Percentiles rank a stretch among this genome's conserved stretches.
These are phyloP conservation scores for Curvularia spicifera DNA, from an alignment of 2,329 filamentous ascomycete species.

Conservation along the genomic window DNA sequence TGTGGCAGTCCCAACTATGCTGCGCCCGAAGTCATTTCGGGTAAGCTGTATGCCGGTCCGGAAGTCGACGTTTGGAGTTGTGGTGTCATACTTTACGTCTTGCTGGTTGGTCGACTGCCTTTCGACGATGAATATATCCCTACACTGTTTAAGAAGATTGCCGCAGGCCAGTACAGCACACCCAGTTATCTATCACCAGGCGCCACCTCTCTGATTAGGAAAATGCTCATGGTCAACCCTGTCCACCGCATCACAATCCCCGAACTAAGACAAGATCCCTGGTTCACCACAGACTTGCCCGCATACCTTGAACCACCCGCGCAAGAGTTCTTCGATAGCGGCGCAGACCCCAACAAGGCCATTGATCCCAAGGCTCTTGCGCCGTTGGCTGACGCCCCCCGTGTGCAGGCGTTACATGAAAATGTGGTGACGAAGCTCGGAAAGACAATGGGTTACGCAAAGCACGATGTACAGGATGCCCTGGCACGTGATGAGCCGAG, in stretches of 20 bases:
- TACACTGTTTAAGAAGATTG: slow-evolving; percentile 96
- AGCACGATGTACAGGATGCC: slow-evolving; percentile 92
- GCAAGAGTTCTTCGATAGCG: slow-evolving; percentile 91
- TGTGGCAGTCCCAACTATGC: slow-evolving; percentile 99
- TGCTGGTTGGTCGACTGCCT: slow-evolving; percentile 73
- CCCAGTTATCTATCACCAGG: slow-evolving; percentile 89
- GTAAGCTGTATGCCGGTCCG: slow-evolving; percentile 94
- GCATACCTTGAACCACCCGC: slow-evolving; percentile 84
- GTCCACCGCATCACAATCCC: slow-evolving; percentile 92
- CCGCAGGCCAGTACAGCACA: slow-evolving; percentile 89
- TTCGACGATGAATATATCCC: slow-evolving; percentile 99
- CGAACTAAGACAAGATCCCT: slow-evolving; percentile 90
- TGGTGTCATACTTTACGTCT: slow-evolving; percentile 78
- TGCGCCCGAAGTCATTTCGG: slow-evolving; percentile 95
- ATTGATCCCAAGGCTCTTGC: slow-evolving; percentile 84
- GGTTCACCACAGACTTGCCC: slow-evolving; percentile 89
- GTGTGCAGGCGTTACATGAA: slow-evolving; percentile 89
- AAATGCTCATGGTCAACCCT: slow-evolving; percentile 94
- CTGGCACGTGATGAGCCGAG: slow-evolving; percentile 91
- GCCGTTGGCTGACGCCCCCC: slow-evolving; percentile 70
- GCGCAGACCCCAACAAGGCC: slow-evolving; percentile 89
- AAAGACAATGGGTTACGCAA: slow-evolving; percentile 97
- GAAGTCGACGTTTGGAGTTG: slow-evolving; percentile 99
- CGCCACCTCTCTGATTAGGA: slow-evolving; percentile 81
- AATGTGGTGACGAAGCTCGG: slow-evolving; percentile 94